These are phyloP conservation scores for Chlamydomonas sp. DNA, from an alignment of 139 green algal genomes.

Conservation along the genomic window DNA sequence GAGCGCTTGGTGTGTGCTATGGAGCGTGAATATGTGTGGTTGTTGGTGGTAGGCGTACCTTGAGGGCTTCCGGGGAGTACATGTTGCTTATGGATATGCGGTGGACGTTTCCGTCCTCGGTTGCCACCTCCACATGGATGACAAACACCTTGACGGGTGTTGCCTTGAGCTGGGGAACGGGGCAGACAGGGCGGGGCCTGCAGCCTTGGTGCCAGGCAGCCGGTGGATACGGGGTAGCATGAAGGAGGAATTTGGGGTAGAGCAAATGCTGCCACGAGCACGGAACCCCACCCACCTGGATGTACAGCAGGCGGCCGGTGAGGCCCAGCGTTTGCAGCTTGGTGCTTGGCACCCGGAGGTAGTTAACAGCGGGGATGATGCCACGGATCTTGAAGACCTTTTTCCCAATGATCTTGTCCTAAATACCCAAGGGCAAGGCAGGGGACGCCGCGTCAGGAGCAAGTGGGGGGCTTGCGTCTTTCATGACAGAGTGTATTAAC, in stretches of 20 bases:
- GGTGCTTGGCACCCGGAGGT: slow-evolving; percentile 57
- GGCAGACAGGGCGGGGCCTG: background rate
- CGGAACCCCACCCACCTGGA: slow-evolving; percentile 59
- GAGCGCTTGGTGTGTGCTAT: background rate
- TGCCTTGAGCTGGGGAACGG: slow-evolving; percentile 48
- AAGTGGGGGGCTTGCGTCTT: no score
- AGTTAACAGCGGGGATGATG: slow-evolving; percentile 47
- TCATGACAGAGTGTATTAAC: no score
- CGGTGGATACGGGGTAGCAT: background rate
- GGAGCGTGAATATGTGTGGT: background rate
- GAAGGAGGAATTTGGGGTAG: no score
- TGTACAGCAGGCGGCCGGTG: slow-evolving; percentile 75
- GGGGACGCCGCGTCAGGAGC: background rate
- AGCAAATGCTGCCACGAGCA: background rate
- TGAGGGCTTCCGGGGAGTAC: slow-evolving; percentile 49
- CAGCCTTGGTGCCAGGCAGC: background rate
- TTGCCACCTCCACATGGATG: slow-evolving; percentile 70
- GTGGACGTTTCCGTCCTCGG: slow-evolving; percentile 56
- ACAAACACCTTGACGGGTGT: slow-evolving; percentile 63
- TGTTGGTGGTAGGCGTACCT: slow-evolving; percentile 24
- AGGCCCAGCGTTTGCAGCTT: slow-evolving; percentile 57
- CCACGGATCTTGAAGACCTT: slow-evolving; percentile 54
- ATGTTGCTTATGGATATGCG: slow-evolving; percentile 79
- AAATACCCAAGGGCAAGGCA: background rate
- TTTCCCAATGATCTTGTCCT: slow-evolving; percentile 62